These are phyloP conservation scores for Juglanconis oblonga DNA, from an alignment of 2,329 filamentous ascomycete species.

Conservation along the genomic window DNA sequence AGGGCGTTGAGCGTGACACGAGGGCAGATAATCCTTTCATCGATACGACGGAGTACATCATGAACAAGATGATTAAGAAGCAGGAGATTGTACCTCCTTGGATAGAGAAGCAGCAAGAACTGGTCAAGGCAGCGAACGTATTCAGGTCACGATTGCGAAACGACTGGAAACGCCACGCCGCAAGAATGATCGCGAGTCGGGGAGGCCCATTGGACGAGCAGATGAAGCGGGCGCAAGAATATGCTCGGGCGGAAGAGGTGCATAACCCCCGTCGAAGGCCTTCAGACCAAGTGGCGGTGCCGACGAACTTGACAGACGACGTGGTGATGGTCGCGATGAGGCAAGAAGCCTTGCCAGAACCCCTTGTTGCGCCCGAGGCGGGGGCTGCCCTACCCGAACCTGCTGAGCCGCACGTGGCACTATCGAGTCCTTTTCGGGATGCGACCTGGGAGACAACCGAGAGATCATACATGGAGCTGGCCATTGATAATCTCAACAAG, in stretches of 20 bases:
- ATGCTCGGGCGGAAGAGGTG: constrained; percentile 70
- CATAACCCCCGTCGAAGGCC: constrained; percentile 55
- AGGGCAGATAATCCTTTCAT: constrained; percentile 85
- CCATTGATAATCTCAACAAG: constrained; percentile 74
- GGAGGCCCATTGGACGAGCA: constrained; percentile 75
- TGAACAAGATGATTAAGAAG: constrained; percentile 97
- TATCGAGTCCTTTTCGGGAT: constrained; percentile 71
- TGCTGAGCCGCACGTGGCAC: constrained; percentile 26
- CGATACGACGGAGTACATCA: constrained; percentile 94
- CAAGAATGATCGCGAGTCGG: constrained; percentile 70
- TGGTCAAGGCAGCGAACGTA: constrained; percentile 63
- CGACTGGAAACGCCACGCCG: constrained; percentile 83
- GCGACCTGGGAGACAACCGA: constrained; percentile 72
- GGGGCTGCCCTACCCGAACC: background rate
- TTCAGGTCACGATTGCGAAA: constrained; percentile 74
- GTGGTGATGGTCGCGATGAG: constrained; percentile 45
- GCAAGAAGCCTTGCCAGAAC: constrained; percentile 28
- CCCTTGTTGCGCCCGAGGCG: constrained; percentile 11
- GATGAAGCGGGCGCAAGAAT: constrained; percentile 66
- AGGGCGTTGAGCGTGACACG: constrained; percentile 75
- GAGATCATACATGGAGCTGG: constrained; percentile 69
- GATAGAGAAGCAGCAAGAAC: constrained; percentile 98
- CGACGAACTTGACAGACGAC: constrained; percentile 46
- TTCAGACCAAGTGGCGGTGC: constrained; percentile 44
- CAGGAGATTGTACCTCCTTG: constrained; percentile 95